These are phyloP conservation scores for Adansonia grandidieri DNA, from an alignment of 441 rosid species.

Conservation along the genomic window DNA sequence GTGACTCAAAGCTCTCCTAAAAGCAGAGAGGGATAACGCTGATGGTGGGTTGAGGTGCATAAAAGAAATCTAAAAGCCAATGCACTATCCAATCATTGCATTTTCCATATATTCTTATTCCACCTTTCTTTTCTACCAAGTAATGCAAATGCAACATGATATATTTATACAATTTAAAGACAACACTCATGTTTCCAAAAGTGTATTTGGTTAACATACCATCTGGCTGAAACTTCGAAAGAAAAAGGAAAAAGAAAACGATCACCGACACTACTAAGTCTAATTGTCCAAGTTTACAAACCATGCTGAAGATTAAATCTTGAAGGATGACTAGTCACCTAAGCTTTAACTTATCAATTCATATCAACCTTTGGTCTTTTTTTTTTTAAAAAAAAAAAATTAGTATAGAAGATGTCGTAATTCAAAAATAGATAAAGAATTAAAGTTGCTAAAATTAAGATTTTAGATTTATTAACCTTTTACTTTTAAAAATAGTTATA, in stretches of 20 bases:
- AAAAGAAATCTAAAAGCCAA: slow-evolving; percentile 28
- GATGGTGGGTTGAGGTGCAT: slow-evolving; percentile 31
- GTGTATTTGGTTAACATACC: neutral
- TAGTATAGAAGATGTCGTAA: no score
- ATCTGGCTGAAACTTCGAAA: neutral
- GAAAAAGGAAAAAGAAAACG: neutral
- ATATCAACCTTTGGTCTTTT: neutral
- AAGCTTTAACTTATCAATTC: neutral
- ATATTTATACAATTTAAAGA: neutral
- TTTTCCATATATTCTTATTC: slow-evolving; percentile 12
- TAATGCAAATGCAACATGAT: neutral
- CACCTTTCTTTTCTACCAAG: slow-evolving; percentile 18
- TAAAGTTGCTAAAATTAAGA: no score
- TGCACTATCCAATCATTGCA: slow-evolving; percentile 15
- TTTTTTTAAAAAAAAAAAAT: no score
- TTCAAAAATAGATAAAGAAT: no score
- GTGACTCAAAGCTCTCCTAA: neutral
- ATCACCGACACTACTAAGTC: neutral
- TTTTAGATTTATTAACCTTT: no score
- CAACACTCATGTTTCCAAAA: slow-evolving; percentile 1
- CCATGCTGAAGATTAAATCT: neutral
- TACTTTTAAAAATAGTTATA: no score
- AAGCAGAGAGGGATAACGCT: slow-evolving; percentile 11
- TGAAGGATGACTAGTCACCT: slow-evolving; percentile 1
- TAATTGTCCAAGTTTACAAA: neutral